These are phyloP conservation scores for Boletus rubroflammeus DNA, from an alignment of 768 basidiomycete species.

Conservation along the genomic window DNA sequence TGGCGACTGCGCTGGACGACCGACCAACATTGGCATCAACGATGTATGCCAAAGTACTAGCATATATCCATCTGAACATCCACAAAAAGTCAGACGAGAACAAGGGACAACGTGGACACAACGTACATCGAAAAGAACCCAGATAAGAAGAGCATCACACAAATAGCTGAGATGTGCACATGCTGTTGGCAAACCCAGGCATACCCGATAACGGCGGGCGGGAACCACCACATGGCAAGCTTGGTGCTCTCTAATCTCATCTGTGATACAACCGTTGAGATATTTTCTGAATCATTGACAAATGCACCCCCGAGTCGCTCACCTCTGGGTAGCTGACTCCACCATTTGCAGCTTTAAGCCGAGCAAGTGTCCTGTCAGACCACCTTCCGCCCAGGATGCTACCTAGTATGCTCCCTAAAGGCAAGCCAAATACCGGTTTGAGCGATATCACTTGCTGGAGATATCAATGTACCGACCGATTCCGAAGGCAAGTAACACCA, in stretches of 20 bases:
- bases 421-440: background rate
- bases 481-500: conserved; percentile 76
- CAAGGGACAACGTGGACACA: background rate
- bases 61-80: conserved; percentile 51
- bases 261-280: conserved; percentile 30
- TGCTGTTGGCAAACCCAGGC: conserved; percentile 73
- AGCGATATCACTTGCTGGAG: background rate
- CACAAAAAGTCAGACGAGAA: background rate
- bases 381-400: conserved; percentile 60
- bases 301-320: conserved; percentile 7
- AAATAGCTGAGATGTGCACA: conserved; percentile 64
- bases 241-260: conserved; percentile 73
- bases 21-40: conserved; percentile 85
- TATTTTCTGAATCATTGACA: background rate
- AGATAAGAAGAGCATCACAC: conserved; percentile 67
- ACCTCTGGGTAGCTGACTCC: conserved; percentile 65
- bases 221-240: conserved; percentile 47
- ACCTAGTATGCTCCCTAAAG: conserved; percentile 46
- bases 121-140: conserved; percentile 76
- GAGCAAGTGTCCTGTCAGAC: conserved; percentile 47
- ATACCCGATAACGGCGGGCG: conserved; percentile 62
- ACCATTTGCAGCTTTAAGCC: conserved; percentile 46
- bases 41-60: conserved; percentile 77
- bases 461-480: conserved; percentile 41
- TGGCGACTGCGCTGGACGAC: conserved; percentile 72